Percentiles rank a stretch among this genome's conserved stretches.
Conservation (phyloP, 352 stramenopile genomes). For the Phytophthora cryptogea region DNA sequence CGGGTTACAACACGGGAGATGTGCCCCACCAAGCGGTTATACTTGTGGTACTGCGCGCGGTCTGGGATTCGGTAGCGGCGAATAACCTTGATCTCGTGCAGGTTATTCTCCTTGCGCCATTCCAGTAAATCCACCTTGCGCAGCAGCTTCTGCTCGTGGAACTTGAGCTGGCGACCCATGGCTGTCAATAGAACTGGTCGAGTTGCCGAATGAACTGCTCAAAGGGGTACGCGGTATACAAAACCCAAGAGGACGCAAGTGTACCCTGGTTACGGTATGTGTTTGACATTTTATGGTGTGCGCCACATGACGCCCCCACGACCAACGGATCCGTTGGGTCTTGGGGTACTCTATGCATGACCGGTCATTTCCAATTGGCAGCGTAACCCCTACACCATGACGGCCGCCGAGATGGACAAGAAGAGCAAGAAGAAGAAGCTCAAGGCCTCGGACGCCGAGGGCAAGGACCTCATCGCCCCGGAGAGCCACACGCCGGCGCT, state of each 20-base stretch:
- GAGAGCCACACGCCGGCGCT: slow-evolving; percentile 89
- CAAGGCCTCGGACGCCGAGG: slow-evolving; percentile 58
- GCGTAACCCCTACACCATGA: slow-evolving; percentile 42
- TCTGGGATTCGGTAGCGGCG: slow-evolving; percentile 98
- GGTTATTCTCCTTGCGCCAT: slow-evolving; percentile 98
- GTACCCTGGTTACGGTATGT: slow-evolving; percentile 14
- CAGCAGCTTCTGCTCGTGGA: slow-evolving; percentile 98
- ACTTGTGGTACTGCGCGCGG: slow-evolving; percentile 98
- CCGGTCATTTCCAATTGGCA: slow-evolving; percentile 27
- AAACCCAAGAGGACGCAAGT: slow-evolving; percentile 9
- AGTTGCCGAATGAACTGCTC: neutral
- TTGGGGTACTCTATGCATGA: neutral
- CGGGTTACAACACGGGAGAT: slow-evolving; percentile 94
- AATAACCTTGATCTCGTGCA: slow-evolving; percentile 98
- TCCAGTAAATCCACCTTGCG: slow-evolving; percentile 99
- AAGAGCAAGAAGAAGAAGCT: slow-evolving; percentile 91
- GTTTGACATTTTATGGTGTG: neutral
- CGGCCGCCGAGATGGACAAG: slow-evolving; percentile 74
- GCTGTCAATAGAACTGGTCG: slow-evolving; percentile 4
- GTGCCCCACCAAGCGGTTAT: slow-evolving; percentile 97
- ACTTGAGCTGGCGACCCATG: slow-evolving; percentile 93
- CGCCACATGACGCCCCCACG: slow-evolving; percentile 22
- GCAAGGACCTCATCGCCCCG: slow-evolving; percentile 80
- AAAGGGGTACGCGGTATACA: slow-evolving; percentile 14
- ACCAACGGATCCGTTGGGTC: slow-evolving; percentile 27